Percentiles rank a stretch among this genome's conserved stretches.
Conservation (phyloP, 148 eudicot species). For the Nepenthes mirabilis region DNA sequence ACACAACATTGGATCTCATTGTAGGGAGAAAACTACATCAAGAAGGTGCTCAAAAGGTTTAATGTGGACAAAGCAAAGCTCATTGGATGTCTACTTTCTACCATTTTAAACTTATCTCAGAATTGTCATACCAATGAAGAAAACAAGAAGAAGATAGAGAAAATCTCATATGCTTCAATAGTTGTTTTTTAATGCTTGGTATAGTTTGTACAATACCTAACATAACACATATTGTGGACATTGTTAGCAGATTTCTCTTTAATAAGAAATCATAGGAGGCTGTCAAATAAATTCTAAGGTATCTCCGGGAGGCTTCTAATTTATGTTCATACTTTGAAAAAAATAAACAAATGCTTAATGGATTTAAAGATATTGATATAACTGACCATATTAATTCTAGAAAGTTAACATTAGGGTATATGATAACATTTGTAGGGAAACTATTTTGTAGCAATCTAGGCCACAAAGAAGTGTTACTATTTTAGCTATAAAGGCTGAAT, state of each 20-base stretch:
- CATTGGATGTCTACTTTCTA: too few relatives aligned
- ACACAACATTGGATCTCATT: neutral
- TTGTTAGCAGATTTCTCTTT: neutral
- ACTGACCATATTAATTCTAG: neutral
- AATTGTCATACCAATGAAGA: too few relatives aligned
- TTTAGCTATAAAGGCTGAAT: too few relatives aligned
- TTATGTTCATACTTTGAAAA: too few relatives aligned
- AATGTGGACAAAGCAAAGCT: too few relatives aligned
- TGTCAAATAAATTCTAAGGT: neutral
- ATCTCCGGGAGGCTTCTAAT: too few relatives aligned
- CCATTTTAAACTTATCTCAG: too few relatives aligned
- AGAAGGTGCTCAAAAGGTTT: too few relatives aligned
- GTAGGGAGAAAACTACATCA: neutral
- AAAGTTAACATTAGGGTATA: neutral
- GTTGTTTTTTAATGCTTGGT: neutral
- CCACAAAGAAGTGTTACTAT: too few relatives aligned
- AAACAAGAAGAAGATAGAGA: neutral
- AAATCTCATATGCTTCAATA: neutral
- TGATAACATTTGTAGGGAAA: neutral
- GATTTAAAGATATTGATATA: neutral
- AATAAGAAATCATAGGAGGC: neutral
- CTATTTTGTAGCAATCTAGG: too few relatives aligned
- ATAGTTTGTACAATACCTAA: neutral
- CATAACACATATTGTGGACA: neutral
- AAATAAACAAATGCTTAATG: neutral